A percentile compares a stretch with the other conserved stretches of the same genome.
Conservation (phyloP, 2,329 filamentous ascomycete genomes). For the Colletotrichum sp. region DNA sequence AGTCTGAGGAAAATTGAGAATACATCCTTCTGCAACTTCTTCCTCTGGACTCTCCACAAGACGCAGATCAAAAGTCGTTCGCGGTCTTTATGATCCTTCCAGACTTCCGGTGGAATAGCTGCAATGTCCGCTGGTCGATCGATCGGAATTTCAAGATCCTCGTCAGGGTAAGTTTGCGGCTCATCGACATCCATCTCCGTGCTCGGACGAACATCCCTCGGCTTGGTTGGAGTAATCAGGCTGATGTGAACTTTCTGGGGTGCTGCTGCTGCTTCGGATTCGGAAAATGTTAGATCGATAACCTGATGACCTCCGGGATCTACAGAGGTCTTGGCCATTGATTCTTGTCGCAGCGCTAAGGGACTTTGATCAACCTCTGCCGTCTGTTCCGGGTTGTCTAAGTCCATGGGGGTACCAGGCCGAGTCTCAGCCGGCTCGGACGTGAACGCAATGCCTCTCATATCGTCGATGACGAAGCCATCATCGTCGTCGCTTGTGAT, state of each 20-base stretch:
- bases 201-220: background rate
- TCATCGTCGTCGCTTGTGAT: conserved; percentile 55
- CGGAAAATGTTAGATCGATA: conserved; percentile 15
- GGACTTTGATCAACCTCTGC: background rate
- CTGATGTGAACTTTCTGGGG: background rate
- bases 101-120: conserved; percentile 12
- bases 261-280: conserved; percentile 4
- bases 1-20: conserved; percentile 25
- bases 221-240: conserved; percentile 13
- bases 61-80: conserved; percentile 33
- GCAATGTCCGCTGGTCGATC: conserved; percentile 16
- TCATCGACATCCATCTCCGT: background rate
- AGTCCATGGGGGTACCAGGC: background rate
- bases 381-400: background rate
- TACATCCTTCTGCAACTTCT: conserved; percentile 24
- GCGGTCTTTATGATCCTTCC: conserved; percentile 25
- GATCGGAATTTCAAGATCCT: conserved; percentile 11
- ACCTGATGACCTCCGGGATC: background rate
- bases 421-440: background rate
- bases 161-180: background rate
- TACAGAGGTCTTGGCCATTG: background rate
- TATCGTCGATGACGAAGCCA: conserved; percentile 53
- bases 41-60: conserved; percentile 28
- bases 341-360: background rate
- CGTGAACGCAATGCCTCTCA: background rate